phyloP scores from a whole-genome alignment of 2,329 filamentous ascomycete genomes.

The Phyllosticta citriasiana region DNA sequence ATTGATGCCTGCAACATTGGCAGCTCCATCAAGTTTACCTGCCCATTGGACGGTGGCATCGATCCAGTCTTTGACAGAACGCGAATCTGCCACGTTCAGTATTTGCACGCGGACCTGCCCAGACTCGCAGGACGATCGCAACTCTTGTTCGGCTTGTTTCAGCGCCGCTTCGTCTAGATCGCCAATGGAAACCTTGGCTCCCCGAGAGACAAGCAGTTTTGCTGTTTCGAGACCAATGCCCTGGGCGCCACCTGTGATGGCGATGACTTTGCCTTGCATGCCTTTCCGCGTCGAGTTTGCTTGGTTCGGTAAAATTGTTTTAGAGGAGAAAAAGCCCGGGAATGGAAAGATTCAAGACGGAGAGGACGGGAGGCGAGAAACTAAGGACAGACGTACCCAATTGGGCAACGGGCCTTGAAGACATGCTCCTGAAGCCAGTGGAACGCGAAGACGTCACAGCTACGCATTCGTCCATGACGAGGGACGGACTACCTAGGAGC shows the following conservation, averaged over 20 bases:
- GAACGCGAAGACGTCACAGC: not conserved
- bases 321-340: not conserved
- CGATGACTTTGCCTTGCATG: slow-evolving; percentile 14
- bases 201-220: slow-evolving; percentile 22
- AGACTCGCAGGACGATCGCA: slow-evolving; percentile 1
- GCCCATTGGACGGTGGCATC: slow-evolving; percentile 22
- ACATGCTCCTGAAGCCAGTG: not conserved
- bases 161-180: slow-evolving; percentile 25
- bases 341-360: not conserved
- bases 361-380: not conserved
- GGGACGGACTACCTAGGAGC: too few species aligned
- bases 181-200: slow-evolving; percentile 30
- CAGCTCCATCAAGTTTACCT: slow-evolving; percentile 29
- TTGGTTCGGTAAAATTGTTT: not conserved
- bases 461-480: not conserved
- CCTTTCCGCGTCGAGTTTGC: not conserved
- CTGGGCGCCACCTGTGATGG: slow-evolving; percentile 26
- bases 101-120: slow-evolving; percentile 6
- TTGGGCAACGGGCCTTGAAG: not conserved
- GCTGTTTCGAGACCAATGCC: slow-evolving; percentile 31
- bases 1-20: slow-evolving; percentile 34
- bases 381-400: not conserved
- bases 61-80: slow-evolving; percentile 28
- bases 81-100: slow-evolving; percentile 25
- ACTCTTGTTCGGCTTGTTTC: slow-evolving; percentile 1